Evolutionary conservation across 192 early-diverging fungal species (phyloP).

Genomic region (Linnemannia elongata): DNA sequence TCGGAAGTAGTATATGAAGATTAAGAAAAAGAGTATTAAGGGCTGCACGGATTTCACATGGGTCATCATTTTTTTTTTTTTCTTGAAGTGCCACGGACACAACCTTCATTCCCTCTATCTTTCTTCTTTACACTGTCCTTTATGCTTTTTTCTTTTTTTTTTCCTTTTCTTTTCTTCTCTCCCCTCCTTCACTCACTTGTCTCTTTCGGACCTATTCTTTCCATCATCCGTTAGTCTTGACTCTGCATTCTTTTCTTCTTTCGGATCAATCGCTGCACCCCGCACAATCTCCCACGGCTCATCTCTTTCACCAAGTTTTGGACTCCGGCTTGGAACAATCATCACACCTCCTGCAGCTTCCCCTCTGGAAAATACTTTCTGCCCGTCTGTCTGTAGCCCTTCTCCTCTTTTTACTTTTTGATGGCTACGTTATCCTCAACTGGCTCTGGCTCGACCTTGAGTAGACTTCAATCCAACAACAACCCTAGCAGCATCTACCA

Average conservation of each 20-base stretch:
- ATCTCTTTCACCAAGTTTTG: not conserved
- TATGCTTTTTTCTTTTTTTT: not conserved
- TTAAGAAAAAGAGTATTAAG: not conserved
- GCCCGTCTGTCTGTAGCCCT: not conserved
- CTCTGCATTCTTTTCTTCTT: not conserved
- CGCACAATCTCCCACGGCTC: not conserved
- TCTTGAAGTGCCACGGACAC: not conserved
- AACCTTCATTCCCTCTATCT: too few species aligned
- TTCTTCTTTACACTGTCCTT: not conserved
- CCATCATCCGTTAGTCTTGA: not conserved
- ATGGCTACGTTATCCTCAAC: constrained; percentile 41
- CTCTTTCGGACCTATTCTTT: too few species aligned
- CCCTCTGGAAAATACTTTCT: not conserved
- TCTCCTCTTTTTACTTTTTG: constrained; percentile 6
- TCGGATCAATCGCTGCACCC: not conserved
- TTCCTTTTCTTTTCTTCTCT: not conserved
- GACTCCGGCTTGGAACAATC: not conserved
- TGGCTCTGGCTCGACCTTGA: constrained; percentile 30
- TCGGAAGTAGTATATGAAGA: too few species aligned
- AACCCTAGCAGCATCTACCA: constrained; percentile 9
- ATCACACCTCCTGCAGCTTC: not conserved
- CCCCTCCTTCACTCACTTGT: not conserved
- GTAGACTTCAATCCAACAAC: constrained; percentile 25
- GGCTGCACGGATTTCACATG: constrained; percentile 1
- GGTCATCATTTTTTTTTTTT: constrained; percentile 1